Evolutionary conservation across 495 filamentous ascomycete genomes (phyloP).

Genomic region (Hyaloscypha finlandica): DNA sequence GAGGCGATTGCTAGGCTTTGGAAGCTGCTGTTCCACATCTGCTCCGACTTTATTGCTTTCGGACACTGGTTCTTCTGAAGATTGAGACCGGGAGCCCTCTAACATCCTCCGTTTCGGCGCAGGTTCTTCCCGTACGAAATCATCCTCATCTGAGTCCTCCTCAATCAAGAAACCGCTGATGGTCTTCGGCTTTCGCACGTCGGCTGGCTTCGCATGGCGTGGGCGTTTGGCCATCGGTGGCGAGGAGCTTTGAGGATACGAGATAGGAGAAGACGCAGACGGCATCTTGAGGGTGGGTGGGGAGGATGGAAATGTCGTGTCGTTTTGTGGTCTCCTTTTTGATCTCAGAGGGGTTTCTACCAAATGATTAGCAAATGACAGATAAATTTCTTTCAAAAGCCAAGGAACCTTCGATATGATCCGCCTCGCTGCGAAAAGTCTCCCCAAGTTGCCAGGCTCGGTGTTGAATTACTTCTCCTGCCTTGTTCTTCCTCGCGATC

Average conservation of each 20-base stretch:
- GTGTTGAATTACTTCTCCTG: slow-evolving; percentile 64
- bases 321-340: slow-evolving; percentile 2
- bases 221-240: slow-evolving; percentile 51
- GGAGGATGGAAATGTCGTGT: slow-evolving; percentile 33
- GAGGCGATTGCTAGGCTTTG: neutral
- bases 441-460: slow-evolving; percentile 59
- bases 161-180: slow-evolving; percentile 50
- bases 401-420: slow-evolving; percentile 17
- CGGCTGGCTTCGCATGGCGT: slow-evolving; percentile 38
- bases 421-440: slow-evolving; percentile 61
- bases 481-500: slow-evolving; percentile 48
- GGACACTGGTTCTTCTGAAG: neutral
- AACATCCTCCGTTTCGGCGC: slow-evolving; percentile 36
- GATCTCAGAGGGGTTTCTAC: slow-evolving; percentile 35
- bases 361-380: slow-evolving; percentile 12
- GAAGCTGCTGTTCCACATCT: neutral
- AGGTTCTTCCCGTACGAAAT: slow-evolving; percentile 30
- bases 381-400: neutral
- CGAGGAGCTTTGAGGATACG: slow-evolving; percentile 58
- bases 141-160: slow-evolving; percentile 41
- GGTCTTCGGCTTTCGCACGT: slow-evolving; percentile 39
- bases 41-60: neutral
- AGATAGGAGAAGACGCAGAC: slow-evolving; percentile 61
- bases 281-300: slow-evolving; percentile 52
- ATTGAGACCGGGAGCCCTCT: slow-evolving; percentile 18